A percentile compares a stretch with the other conserved stretches of the same genome.
Conservation (phyloP, 2,329 filamentous ascomycete species). For the Ilyonectria destructans region DNA sequence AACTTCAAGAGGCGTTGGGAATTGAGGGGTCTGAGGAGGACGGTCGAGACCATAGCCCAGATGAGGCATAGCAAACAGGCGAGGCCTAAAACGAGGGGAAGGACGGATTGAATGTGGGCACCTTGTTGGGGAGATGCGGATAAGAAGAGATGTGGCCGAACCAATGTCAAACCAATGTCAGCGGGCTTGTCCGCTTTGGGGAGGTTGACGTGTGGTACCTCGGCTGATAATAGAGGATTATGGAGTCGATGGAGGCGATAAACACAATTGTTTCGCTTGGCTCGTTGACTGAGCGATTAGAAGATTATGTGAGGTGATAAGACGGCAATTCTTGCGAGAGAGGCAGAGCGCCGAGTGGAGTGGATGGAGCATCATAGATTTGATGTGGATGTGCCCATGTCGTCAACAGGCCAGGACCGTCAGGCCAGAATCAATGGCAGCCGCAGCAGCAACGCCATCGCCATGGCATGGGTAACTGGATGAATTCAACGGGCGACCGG, state of each 20-base stretch:
- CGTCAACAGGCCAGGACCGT: background rate
- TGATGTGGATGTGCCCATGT: constrained; percentile 6
- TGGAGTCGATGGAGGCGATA: background rate
- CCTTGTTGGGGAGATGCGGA: constrained; percentile 7
- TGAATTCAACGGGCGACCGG: background rate
- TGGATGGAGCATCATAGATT: constrained; percentile 1
- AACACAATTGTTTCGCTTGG: background rate
- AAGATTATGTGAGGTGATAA: background rate
- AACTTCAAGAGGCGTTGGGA: constrained; percentile 14
- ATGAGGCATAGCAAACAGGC: constrained; percentile 5
- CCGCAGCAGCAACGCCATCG: background rate
- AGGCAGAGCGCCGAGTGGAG: constrained; percentile 1
- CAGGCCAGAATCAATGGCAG: background rate
- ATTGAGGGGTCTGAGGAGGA: background rate
- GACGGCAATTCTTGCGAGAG: background rate
- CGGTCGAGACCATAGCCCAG: constrained; percentile 4
- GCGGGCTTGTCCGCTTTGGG: constrained; percentile 6
- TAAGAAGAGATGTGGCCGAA: constrained; percentile 6
- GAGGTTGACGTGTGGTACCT: constrained; percentile 10
- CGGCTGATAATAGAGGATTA: background rate
- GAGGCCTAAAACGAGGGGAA: constrained; percentile 8
- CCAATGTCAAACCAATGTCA: constrained; percentile 3
- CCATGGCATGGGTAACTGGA: background rate
- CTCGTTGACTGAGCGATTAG: constrained; percentile 13
- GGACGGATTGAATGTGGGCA: background rate